Conservation (phyloP, 305 asterid species). For the Rubia tinctorum region DNA sequence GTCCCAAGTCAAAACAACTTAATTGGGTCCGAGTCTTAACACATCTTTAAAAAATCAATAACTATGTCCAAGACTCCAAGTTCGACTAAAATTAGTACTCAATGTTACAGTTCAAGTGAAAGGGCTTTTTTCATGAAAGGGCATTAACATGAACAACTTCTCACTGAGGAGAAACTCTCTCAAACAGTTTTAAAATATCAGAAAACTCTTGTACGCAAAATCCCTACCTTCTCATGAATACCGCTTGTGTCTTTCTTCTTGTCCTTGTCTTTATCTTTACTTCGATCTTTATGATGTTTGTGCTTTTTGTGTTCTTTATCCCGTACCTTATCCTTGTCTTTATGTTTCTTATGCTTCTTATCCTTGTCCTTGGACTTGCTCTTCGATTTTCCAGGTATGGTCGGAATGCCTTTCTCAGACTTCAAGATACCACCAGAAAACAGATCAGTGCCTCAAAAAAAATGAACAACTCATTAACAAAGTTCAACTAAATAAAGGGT, state of each 20-base stretch:
- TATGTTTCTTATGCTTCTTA: not conserved
- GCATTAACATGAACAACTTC: not conserved
- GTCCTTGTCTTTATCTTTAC: not conserved
- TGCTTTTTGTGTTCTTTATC: not conserved
- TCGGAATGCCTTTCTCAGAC: not conserved
- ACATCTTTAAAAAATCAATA: too few relatives aligned
- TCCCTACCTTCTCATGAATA: not conserved
- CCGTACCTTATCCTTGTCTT: not conserved
- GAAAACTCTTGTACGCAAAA: not conserved
- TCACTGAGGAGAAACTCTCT: not conserved
- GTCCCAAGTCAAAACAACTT: not conserved
- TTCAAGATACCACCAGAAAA: slow-evolving; percentile 7
- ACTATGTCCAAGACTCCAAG: too few relatives aligned
- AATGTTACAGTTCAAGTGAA: too few relatives aligned
- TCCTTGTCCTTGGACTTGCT: not conserved
- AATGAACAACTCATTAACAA: not conserved
- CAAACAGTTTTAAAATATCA: too few relatives aligned
- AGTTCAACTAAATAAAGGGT: not conserved
- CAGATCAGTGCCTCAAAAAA: not conserved
- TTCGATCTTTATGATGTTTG: not conserved
- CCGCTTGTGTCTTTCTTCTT: not conserved
- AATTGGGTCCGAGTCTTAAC: too few relatives aligned
- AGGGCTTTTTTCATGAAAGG: too few relatives aligned
- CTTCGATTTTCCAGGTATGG: not conserved
- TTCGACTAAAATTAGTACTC: too few relatives aligned